Evolutionary conservation across 768 basidiomycete genomes (phyloP).

Genomic region (Lenzites betulinus): DNA sequence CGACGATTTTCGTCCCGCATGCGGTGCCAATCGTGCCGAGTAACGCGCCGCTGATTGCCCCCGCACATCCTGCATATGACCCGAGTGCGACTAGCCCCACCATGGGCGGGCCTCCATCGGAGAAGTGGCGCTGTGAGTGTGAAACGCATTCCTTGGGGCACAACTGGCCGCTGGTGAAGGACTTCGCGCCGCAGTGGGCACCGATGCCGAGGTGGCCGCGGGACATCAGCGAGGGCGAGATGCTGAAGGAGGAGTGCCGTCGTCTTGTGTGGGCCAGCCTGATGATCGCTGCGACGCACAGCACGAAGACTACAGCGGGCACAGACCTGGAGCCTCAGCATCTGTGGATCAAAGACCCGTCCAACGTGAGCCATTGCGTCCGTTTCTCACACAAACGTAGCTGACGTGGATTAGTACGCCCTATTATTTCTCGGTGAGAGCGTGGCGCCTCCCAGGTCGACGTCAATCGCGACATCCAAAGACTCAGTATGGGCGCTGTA

Average conservation of each 20-base stretch:
- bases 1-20: constrained; percentile 21
- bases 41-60: neutral
- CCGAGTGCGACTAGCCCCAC: too few species aligned
- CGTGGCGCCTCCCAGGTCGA: constrained; percentile 32
- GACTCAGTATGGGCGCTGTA: constrained; percentile 75
- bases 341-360: constrained; percentile 9
- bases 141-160: constrained; percentile 49
- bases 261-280: constrained; percentile 73
- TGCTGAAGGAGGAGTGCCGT: constrained; percentile 69
- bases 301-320: constrained; percentile 53
- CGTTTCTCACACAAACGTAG: neutral
- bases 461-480: constrained; percentile 51
- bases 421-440: constrained; percentile 74
- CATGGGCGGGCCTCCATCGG: neutral
- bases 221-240: constrained; percentile 48
- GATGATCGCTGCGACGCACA: constrained; percentile 62
- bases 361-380: neutral
- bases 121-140: neutral
- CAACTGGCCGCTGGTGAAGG: constrained; percentile 48
- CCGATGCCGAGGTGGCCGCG: constrained; percentile 63
- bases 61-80: neutral
- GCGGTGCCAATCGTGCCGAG: constrained; percentile 5
- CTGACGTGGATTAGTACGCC: constrained; percentile 48
- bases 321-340: constrained; percentile 14
- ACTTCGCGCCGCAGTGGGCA: constrained; percentile 63